Base-by-base conservation (phyloP, 1,284 basidiomycete genomes). In the Lignosus rhinocerotis region DNA sequence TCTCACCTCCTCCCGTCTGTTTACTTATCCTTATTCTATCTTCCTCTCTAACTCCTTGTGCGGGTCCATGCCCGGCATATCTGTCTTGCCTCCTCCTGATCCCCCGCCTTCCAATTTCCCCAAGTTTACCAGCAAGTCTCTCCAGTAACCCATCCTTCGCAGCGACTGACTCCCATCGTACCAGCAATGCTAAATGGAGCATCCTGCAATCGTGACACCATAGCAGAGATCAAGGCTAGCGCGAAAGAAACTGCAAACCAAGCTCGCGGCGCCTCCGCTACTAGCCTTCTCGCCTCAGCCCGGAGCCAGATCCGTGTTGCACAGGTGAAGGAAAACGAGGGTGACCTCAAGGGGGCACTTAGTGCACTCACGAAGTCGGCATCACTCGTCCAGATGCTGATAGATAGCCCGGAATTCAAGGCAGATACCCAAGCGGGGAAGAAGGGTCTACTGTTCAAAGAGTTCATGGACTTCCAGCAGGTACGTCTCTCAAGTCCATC, bases 161-260 rank as follows among this genome's bases (percentile, higher is more conserved):
- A 58, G 42, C 49, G 16, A 58, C 61, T 49, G 36, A 57, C 46
- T 25, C 16, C 31, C n/a, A 46, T 39, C 5, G 10, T 49, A 19
- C 36, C 56, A 73, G 72, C 69, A 52, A 70, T 70, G 71, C 73
- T 70, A 63, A 75, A 76, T 71, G 73, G 73, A 58, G 55, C 60
- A 17, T 53, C 65, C 19, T 60, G 69, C 31, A 53, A 66, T 42
- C 69, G 69, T 45, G 69, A 70, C 32, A 79, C 81, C n/a, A 78
- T 86, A 53, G 73, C 78, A 39, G 86, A 87, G 59, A 85, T 91
- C 69, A 89, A 88, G 70, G 77, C 79, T 52, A 81, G 76, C 67
- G 86, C 83, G 10, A 85, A 79, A 68, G 83, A 83, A 54, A 74
- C 78, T 46, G 84, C 84, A 14, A 75, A 78, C 51, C 81, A 75